Base-by-base conservation (phyloP, 306 rosid species). In the Abrus pulchellus region DNA sequence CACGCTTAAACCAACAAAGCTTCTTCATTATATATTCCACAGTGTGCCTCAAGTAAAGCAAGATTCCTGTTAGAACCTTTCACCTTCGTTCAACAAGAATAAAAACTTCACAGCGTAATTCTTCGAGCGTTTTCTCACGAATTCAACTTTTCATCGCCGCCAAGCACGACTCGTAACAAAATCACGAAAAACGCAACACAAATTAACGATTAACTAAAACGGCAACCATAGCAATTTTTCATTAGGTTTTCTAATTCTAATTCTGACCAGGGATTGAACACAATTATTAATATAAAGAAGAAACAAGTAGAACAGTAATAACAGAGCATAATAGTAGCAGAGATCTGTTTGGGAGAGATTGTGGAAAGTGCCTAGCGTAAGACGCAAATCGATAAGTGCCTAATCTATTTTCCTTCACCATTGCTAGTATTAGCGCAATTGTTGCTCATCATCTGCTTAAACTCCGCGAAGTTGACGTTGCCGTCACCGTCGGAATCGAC, bases 401-500 rank as follows among this genome's bases (percentile, higher is more conserved):
- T 67, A 67, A 67, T 67, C 38, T 75, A 6, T 13, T 45, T 36
- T 3, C 8, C 14, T 36, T 38, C 82, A 45, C 70, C 83, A 32
- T 84, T 72, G 52, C 67, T 77, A 9, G 53, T 5, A 38, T 80
- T 66, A 2, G 20, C 20, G 1, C 43, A 13, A 3, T 83, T 82
- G 83, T 76, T 78, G 75, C 52, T 84, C 99, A 93, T 96, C 99
- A 96, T 96, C 85, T 74, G 64, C 89, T 79, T 78, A 79, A 96
- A 96, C 85, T 96, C 99, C 3, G 84, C 89, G 82, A 92, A 96
- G 75, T 88, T 92, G 40, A 96, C 99, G 75, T 88, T 83, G 2
- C 92, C 97, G 33, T 96, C 99, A 41, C 94, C 97, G 56, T 93
- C 98, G 9, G 91, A 83, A 48, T 96, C 99, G 0, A 96, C 97